Base-by-base conservation (phyloP, 2,329 filamentous ascomycete genomes). In the Sordariomycetes sp. region DNA sequence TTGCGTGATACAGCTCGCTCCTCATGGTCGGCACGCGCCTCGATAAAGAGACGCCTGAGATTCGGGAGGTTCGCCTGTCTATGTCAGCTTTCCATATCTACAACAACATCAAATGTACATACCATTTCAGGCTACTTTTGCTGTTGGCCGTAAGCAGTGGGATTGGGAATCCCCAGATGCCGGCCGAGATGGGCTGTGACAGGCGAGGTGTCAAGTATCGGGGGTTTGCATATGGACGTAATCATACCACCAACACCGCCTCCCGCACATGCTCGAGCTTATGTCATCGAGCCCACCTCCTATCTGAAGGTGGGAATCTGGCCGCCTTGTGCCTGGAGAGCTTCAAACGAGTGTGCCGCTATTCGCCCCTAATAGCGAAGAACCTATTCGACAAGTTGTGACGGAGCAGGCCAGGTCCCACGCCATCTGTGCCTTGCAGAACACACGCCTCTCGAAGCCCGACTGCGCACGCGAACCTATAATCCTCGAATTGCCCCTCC, bases 1-100 rank as follows among this genome's bases (percentile, higher is more conserved):
- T 87, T 95, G 64, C 94, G 81, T 16, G 94, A 97, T 64, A 97
- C 94, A 61, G 91, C 89, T 70, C 94, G 89, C 72, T 97, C 94
- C 71, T 99, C 94, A 58, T 89, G 87, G 68, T 97, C 93, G 3
- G 90, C 92, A 60, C 94, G 83, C 35, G 93, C 89, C 74, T 97
- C 93, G 57, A 97, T 93, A 68, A 99, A 97, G 60, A 99, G 86
- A 16, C 94, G 88, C 55, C 94, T 86, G n/a, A 99, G 81, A 69
- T 99, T 97, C 40, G 94, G 94, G 57, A 97, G 83, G 69, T 86
- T 92, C 46, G 88, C 88, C 76, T 89, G 60, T 12, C 7, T 12
- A 2, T 8, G 46, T 50, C 46, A 50, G 46, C 11, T 22, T 22
- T 50, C 20, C 22, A 12, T 24, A 22, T 50, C 20, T 12, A 50